Evolutionary conservation across 2,329 filamentous ascomycete genomes (phyloP), one percentile per base, ranked within the genome.

Genomic region (Canariomyces notabilis): DNA sequence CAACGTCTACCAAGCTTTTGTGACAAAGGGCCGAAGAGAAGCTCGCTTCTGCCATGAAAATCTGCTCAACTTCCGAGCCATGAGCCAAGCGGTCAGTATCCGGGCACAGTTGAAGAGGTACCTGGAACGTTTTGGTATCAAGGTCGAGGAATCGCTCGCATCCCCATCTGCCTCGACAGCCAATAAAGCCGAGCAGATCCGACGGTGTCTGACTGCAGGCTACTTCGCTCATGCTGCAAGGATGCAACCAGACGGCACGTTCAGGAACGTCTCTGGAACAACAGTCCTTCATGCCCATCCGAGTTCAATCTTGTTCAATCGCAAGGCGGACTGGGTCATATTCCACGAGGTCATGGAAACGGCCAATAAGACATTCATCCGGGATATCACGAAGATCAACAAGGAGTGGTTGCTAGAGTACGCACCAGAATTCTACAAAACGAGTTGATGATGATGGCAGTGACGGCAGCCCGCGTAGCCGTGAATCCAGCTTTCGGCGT

Each of bases 261-360:
- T 95, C 64, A 81, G 79, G 57, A 91, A 88, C 41, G 83, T 95
- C n/a, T 83, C 83, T 50, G 89, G 89, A 22, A 82, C 81, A 32
- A 85, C 84, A 41, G 78, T 82, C 4, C 72, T 97, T 43, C 79
- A 95, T 70, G 89, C 89, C 18, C 93, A 98, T 67, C 93, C 93
- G 1, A 95, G 82, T 61, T 94, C 87, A 32, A 69, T 97, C 56
- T 89, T 97, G 82, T 97, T 97, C 72, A 95, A 95, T 65, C 82
- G 90, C 46, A 96, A 94, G 70, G 89, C 89, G 9, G 89, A 96
- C 54, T 97, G 91, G 89, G 89, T 97, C 8, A 78, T 98, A 26
- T 98, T 96, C 61, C 86, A 94, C 59, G 91, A 96, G 68, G 81
- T 95, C 31, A 80, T 95, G 74, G 88, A 97, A 69, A 94, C 87